phyloP scores from a whole-genome alignment of 176 grass and related monocot species.

The Raddia distichophylla region DNA sequence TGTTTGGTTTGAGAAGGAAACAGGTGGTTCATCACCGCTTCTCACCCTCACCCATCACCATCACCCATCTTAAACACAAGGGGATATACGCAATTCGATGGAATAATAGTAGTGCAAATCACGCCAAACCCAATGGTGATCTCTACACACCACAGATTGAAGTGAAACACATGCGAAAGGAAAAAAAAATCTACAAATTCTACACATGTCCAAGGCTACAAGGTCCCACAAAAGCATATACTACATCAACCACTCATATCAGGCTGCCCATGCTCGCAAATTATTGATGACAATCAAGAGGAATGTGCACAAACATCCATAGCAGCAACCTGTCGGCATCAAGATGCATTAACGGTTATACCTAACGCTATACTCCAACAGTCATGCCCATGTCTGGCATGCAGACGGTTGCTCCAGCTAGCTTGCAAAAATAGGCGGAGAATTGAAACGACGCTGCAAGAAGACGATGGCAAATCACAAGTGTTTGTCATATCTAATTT shows the following conservation, averaged over 20 bases:
- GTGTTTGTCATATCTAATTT: conserved; percentile 29
- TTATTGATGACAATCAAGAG: conserved; percentile 53
- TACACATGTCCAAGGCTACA: conserved; percentile 2
- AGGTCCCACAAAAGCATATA: not conserved
- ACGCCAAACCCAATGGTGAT: no score
- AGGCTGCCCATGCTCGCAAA: conserved; percentile 32
- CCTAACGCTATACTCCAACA: conserved; percentile 35
- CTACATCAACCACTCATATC: conserved; percentile 24
- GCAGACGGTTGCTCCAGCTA: not conserved
- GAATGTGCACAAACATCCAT: conserved; percentile 46
- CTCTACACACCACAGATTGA: not conserved
- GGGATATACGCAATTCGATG: no score
- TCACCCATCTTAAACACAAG: no score
- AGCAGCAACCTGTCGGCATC: conserved; percentile 22
- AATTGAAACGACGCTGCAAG: conserved; percentile 25
- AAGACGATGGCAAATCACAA: not conserved
- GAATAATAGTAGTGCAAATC: no score
- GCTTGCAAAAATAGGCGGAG: conserved; percentile 1
- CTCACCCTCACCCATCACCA: no score
- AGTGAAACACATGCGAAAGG: not conserved
- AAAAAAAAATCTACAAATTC: not conserved
- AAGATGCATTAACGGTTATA: conserved; percentile 38
- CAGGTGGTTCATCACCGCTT: no score
- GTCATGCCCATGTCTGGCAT: conserved; percentile 20
- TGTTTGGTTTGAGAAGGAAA: no score